Evolutionary conservation across 495 filamentous ascomycete genomes (phyloP).

Genomic region (Neurospora tetraspora): DNA sequence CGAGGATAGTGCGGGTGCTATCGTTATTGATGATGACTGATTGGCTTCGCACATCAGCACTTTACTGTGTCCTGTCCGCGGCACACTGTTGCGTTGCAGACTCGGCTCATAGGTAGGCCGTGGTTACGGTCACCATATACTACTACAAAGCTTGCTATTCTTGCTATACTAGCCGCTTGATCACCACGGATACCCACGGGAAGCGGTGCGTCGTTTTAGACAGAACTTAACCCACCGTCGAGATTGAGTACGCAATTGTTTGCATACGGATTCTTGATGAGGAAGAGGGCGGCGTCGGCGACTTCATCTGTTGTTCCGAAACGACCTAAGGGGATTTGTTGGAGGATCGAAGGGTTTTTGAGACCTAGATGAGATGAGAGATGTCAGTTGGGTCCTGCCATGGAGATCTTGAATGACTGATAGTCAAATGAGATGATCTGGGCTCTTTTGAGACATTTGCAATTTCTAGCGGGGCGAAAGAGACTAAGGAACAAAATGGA

Average conservation of each 20-base stretch:
- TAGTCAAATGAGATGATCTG: neutral
- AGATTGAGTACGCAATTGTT: conserved; percentile 80
- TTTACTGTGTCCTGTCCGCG: neutral
- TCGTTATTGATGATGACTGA: conserved; percentile 51
- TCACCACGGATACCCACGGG: neutral
- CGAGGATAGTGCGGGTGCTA: conserved; percentile 48
- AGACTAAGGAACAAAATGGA: neutral
- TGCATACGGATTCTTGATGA: conserved; percentile 67
- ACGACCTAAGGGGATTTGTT: conserved; percentile 53
- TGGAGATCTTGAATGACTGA: neutral
- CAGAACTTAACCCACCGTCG: conserved; percentile 73
- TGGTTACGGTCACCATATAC: neutral
- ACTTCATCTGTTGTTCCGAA: conserved; percentile 61
- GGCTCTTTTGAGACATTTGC: neutral
- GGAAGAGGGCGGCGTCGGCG: conserved; percentile 71
- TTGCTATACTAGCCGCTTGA: neutral
- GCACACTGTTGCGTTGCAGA: neutral
- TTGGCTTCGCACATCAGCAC: neutral
- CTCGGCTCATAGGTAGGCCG: neutral
- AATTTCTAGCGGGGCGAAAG: neutral
- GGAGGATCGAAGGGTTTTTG: conserved; percentile 17
- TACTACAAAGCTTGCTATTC: neutral
- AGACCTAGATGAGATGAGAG: conserved; percentile 8
- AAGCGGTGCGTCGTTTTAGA: conserved; percentile 23
- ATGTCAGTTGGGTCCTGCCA: neutral